Conservation (phyloP, 768 basidiomycete genomes). For the Kwoniella sp. region DNA sequence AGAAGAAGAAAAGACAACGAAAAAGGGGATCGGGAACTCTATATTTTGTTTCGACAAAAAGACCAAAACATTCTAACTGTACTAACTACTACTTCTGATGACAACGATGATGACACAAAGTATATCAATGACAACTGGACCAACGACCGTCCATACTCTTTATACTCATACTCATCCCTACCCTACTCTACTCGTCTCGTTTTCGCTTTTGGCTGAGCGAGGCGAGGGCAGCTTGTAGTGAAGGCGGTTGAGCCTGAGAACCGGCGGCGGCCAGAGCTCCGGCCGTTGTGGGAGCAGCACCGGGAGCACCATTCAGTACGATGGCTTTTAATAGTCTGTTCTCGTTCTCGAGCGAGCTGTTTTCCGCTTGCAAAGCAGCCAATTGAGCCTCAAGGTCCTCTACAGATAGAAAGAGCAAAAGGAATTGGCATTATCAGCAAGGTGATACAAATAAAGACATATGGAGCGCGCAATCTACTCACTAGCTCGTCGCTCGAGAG, state of each 20-base stretch:
- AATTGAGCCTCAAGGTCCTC: constrained; percentile 49
- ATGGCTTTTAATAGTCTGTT: constrained; percentile 47
- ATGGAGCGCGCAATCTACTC: too few species aligned
- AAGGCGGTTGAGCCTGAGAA: neutral
- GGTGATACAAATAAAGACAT: too few species aligned
- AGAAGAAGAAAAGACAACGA: neutral
- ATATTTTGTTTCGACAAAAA: neutral
- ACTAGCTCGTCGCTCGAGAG: constrained; percentile 44
- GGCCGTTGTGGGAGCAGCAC: constrained; percentile 5
- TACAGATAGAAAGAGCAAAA: constrained; percentile 1
- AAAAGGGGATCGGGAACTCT: neutral
- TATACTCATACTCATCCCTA: too few species aligned
- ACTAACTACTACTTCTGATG: neutral
- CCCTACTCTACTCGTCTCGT: constrained; percentile 23
- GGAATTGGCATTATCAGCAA: constrained; percentile 8
- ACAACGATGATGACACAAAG: neutral
- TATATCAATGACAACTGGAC: neutral
- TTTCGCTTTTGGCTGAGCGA: constrained; percentile 24
- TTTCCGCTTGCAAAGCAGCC: constrained; percentile 37
- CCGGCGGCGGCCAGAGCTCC: constrained; percentile 1
- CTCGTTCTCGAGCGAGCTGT: constrained; percentile 46
- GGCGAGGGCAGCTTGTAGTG: constrained; percentile 22
- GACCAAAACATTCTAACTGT: constrained; percentile 2
- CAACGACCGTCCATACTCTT: too few species aligned
- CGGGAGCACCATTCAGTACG: constrained; percentile 32